Evolutionary conservation across 2,329 filamentous ascomycete genomes (phyloP), one percentile per base, ranked within the genome.

Genomic region (Epichloe scottii): DNA sequence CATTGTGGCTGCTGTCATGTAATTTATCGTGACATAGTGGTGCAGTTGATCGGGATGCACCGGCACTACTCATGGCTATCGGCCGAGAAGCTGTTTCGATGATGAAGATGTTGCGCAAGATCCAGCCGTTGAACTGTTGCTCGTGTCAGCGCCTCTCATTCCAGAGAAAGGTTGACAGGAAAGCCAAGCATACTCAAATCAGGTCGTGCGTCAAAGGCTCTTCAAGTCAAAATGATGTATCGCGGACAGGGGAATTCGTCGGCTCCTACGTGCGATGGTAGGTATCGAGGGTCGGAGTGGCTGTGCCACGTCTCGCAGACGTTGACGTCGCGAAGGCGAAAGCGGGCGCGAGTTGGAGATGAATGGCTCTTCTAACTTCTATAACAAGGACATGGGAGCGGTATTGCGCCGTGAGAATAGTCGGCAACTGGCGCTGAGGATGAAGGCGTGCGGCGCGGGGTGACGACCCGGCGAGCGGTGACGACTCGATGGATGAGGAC

Each of bases 311-410:
- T 46, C 41, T 46, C 39, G 45, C 44, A 34, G 38, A 41, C 46
- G 46, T 35, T 17, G 43, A 41, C 46, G 42, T 30, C 17, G 17
- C 49, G 33, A 56, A 48, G 57, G 54, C 53, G 50, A 49, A 49
- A 53, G 54, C 54, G n/a, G 21, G 43, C 43, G 26, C 43, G 37
- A 52, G 44, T 26, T 19, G 41, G 14, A 54, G 54, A 55, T 47
- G 11, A 30, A 34, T n/a, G 37, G 56, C 56, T 64, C 60, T 63
- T 62, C 64, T 68, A 68, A 63, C 60, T 63, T 62, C 65, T 68
- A 68, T 66, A 65, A 68, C 59, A 55, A 58, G 57, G 48, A 60
- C 66, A 68, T 66, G 59, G 56, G 62, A 54, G 56, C 54, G 51
- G 53, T 51, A 21, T 21, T 43, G 30, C 21, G 48, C 48, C 48